A percentile compares a stretch with the other conserved stretches of the same genome.
These are phyloP conservation scores for Cyberlindnera samutprakarnensis DNA, from an alignment of 805 yeast species.

Conservation along the genomic window DNA sequence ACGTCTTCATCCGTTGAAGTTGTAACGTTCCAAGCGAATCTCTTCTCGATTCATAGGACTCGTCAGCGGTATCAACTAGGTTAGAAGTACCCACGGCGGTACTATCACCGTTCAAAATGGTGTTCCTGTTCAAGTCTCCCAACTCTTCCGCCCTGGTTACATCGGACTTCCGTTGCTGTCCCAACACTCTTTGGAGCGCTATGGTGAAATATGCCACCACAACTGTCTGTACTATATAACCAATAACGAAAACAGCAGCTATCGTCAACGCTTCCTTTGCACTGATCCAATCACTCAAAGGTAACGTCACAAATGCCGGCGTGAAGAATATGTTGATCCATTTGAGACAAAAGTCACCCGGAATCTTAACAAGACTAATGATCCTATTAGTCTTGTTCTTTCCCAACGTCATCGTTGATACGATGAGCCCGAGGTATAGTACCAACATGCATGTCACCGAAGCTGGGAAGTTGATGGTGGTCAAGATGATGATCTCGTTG, in stretches of 20 bases:
- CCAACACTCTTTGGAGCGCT: constrained; percentile 27
- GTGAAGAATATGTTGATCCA: constrained; percentile 79
- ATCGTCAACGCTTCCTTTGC: constrained; percentile 65
- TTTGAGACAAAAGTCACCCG: constrained; percentile 58
- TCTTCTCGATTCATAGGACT: neutral
- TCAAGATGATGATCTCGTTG: constrained; percentile 19
- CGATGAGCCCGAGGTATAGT: constrained; percentile 39
- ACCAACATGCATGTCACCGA: constrained; percentile 67
- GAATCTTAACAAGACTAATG: constrained; percentile 39
- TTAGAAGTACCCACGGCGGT: neutral
- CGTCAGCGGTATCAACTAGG: neutral
- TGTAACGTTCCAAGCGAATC: neutral
- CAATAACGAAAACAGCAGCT: constrained; percentile 65
- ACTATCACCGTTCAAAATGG: neutral
- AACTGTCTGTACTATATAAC: constrained; percentile 47
- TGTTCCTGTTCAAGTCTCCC: constrained; percentile 1
- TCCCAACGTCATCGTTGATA: constrained; percentile 31
- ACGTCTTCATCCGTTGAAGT: constrained; percentile 4
- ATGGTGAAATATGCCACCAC: constrained; percentile 42
- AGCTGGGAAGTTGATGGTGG: constrained; percentile 50
- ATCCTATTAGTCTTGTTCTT: constrained; percentile 22
- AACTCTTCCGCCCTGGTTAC: constrained; percentile 26
- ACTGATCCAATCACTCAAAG: constrained; percentile 56
- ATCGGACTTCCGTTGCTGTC: constrained; percentile 14
- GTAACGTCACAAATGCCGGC: constrained; percentile 68